A percentile compares a stretch with the other conserved stretches of the same genome.
Evolutionary conservation across 2,329 filamentous ascomycete species (phyloP).

Genomic region (Xylariaceae sp.): DNA sequence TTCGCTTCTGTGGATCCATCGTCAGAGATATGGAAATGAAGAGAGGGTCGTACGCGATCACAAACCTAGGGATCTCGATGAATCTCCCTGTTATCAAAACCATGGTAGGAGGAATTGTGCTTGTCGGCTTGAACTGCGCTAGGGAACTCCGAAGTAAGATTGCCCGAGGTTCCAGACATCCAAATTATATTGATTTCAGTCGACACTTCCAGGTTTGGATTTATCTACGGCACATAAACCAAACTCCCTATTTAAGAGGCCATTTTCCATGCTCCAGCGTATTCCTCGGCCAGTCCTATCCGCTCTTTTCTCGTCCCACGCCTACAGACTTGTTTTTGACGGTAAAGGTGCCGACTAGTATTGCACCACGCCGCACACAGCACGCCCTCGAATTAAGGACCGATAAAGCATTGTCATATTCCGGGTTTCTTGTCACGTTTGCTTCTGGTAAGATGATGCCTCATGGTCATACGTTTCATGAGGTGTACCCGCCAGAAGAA

Average conservation of each 20-base stretch:
- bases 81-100: slow-evolving; percentile 5
- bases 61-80: slow-evolving; percentile 25
- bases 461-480: background rate
- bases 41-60: slow-evolving; percentile 7
- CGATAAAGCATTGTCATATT: too few relatives aligned
- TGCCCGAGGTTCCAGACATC: background rate
- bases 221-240: background rate
- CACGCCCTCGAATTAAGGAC: too few relatives aligned
- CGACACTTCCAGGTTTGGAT: slow-evolving; percentile 23
- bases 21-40: background rate
- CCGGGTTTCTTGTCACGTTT: slow-evolving; percentile 9
- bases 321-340: background rate
- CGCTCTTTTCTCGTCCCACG: background rate
- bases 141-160: slow-evolving; percentile 8
- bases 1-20: slow-evolving; percentile 26
- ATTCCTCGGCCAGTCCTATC: slow-evolving; percentile 12
- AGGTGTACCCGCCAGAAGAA: slow-evolving; percentile 3
- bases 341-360: too few relatives aligned
- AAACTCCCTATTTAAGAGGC: slow-evolving; percentile 5
- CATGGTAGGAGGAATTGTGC: accelerated
- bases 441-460: slow-evolving; percentile 9
- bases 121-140: slow-evolving; percentile 24
- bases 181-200: background rate
- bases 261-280: slow-evolving; percentile 14
- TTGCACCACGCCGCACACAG: too few relatives aligned